Evolutionary conservation across 768 basidiomycete genomes (phyloP).

Genomic region (Serendipita sp.): DNA sequence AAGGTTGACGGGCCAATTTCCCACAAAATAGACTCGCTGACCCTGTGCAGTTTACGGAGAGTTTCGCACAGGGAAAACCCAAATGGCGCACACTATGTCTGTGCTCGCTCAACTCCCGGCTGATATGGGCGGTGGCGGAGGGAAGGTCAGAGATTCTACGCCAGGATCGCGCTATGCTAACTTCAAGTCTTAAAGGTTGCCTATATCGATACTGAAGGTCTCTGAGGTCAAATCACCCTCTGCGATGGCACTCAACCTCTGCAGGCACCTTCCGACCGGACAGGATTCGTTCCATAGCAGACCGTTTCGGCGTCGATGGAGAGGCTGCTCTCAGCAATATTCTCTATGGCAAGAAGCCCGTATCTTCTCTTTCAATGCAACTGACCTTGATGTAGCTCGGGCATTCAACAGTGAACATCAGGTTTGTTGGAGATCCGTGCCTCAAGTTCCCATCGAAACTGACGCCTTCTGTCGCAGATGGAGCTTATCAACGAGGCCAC

Average conservation of each 20-base stretch:
- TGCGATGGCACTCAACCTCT: not conserved
- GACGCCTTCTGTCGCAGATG: slow-evolving; percentile 32
- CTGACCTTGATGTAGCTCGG: slow-evolving; percentile 36
- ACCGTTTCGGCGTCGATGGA: slow-evolving; percentile 85
- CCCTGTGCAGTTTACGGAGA: slow-evolving; percentile 69
- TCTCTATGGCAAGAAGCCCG: slow-evolving; percentile 48
- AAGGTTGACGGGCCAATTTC: slow-evolving; percentile 34
- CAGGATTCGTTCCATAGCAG: slow-evolving; percentile 78
- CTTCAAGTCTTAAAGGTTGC: slow-evolving; percentile 40
- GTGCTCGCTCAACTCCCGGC: slow-evolving; percentile 78
- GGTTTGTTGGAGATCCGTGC: slow-evolving; percentile 26
- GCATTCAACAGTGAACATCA: slow-evolving; percentile 91
- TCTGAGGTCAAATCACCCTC: slow-evolving; percentile 13
- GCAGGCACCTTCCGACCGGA: slow-evolving; percentile 90
- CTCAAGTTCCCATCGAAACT: not conserved
- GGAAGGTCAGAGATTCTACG: slow-evolving; percentile 40
- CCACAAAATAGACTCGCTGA: not conserved
- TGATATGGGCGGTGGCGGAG: slow-evolving; percentile 80
- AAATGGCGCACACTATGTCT: slow-evolving; percentile 89
- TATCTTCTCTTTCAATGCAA: not conserved
- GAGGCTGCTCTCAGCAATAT: slow-evolving; percentile 79
- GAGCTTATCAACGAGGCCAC: slow-evolving; percentile 85
- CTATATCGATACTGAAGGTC: slow-evolving; percentile 80
- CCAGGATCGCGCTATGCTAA: not conserved
- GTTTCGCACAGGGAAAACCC: slow-evolving; percentile 91